Percentiles rank a stretch among this genome's conserved stretches.
phyloP scores from a whole-genome alignment of 805 yeast genomes.

The Yarrowia sp. region DNA sequence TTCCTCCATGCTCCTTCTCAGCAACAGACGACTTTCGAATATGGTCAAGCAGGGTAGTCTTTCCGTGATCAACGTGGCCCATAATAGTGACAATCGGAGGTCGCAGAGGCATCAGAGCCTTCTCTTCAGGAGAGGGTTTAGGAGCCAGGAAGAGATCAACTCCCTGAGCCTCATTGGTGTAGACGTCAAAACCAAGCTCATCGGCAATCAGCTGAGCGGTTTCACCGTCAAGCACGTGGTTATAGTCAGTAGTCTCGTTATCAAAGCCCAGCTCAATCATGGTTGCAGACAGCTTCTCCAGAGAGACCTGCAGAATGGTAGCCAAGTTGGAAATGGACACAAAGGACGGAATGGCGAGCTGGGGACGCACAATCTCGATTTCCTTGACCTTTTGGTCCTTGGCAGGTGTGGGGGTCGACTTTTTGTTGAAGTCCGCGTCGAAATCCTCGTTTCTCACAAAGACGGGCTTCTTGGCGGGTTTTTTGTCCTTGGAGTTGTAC shows the following conservation, averaged over 20 bases:
- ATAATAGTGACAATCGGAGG: conserved; percentile 96
- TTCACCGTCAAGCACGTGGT: conserved; percentile 80
- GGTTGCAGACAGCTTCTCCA: conserved; percentile 56
- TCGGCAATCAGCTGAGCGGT: conserved; percentile 84
- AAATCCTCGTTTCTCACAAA: conserved; percentile 10
- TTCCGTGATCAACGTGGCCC: conserved; percentile 99
- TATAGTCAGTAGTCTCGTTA: conserved; percentile 50
- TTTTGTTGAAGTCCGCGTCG: neutral
- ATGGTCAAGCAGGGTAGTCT: conserved; percentile 87
- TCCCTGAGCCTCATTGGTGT: conserved; percentile 55
- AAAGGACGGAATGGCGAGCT: conserved; percentile 60
- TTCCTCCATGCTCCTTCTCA: conserved; percentile 87
- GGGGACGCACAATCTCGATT: conserved; percentile 28
- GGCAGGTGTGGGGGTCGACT: neutral
- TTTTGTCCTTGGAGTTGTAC: neutral
- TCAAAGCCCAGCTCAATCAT: conserved; percentile 73
- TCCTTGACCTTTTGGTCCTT: conserved; percentile 28
- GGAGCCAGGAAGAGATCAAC: conserved; percentile 54
- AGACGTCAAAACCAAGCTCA: conserved; percentile 72
- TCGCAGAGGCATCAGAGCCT: conserved; percentile 54
- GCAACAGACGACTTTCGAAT: conserved; percentile 83
- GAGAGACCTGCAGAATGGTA: conserved; percentile 62
- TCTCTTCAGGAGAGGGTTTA: conserved; percentile 50
- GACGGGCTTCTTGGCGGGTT: neutral
- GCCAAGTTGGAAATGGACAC: conserved; percentile 79